Percentiles rank a stretch among this genome's conserved stretches.
Evolutionary conservation across 2,329 filamentous ascomycete species (phyloP).

Genomic region (Calonectria pauciramosa): DNA sequence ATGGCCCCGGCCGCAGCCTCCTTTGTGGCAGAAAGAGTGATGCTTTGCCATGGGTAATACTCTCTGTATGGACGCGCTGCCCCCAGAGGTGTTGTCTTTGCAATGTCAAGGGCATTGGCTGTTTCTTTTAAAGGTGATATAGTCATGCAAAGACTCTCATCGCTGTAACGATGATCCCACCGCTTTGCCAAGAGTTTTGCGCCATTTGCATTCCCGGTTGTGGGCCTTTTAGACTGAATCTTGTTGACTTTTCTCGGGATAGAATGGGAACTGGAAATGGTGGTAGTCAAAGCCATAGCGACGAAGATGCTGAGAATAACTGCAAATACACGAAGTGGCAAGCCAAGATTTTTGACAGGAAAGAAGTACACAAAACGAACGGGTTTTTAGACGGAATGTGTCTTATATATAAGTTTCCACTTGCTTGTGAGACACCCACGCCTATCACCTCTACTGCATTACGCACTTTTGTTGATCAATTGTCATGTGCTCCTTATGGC

Average conservation of each 20-base stretch:
- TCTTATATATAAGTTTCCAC: not conserved
- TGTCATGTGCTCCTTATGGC: not conserved
- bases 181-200: not conserved
- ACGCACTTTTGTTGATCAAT: not conserved
- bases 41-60: not conserved
- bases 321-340: not conserved
- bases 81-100: not conserved
- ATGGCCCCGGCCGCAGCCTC: not conserved
- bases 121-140: not conserved
- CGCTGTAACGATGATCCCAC: not conserved
- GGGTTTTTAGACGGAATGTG: too few species aligned
- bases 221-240: not conserved
- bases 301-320: not conserved
- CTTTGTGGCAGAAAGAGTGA: not conserved
- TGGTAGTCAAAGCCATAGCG: not conserved
- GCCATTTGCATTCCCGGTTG: not conserved
- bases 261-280: not conserved
- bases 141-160: not conserved
- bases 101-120: conserved; percentile 2
- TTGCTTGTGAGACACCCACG: not conserved
- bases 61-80: not conserved
- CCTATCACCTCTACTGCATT: not conserved
- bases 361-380: not conserved
- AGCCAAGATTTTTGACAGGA: too few species aligned
- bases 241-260: not conserved